Base-by-base conservation (phyloP, 2,329 filamentous ascomycete species). In the Didymella exigua region DNA sequence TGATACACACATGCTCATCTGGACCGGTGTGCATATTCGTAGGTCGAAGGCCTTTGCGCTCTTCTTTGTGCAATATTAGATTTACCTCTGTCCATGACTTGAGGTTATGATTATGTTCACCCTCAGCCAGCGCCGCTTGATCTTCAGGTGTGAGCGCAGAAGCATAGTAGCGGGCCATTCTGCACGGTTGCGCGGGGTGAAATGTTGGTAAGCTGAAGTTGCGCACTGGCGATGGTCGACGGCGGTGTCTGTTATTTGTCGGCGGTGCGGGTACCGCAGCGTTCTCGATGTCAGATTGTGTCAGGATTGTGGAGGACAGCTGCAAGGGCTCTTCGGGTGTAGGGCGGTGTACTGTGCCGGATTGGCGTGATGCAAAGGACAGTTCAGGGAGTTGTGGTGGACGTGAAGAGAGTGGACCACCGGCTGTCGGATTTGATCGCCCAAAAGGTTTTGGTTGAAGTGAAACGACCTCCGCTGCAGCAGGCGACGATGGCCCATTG, bases 31-130 rank as follows among this genome's bases (percentile, higher is more conserved):
- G 54, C 34, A 59, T 31, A 11, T 30, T 44, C 4, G 8, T 33
- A 0, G 59, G 63, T 5, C 62, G 24, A 2, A 69, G 36, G 2
- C 49, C 46, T 11, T 49, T 58, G 9, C 49, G 61, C 11, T 43
- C 37, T 2, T 58, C 54, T 7, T 65, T 58, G 14, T 61, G 51
- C 3, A 36, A 13, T 11, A 54, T 11, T 7, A 61, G 1, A 30
- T 65, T 59, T 9, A 58, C 29, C 4, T 3, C 34, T 3, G 55
- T 56, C 62, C 61, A 69, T 9, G 57, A 14, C 36, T 55, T 56
- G 3, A 62, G 54, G 37, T 67, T 68, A 45, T 68, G 62, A 27
- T 65, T 61, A 26, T 56, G 14, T 13, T 64, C 57, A 11, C 63
- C 68, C 1, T 8, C 13, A 4, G 45, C 36, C n/a, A 72, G 54